Conservation (phyloP, 2,329 filamentous ascomycete genomes). For the Aspergillus candidus region DNA sequence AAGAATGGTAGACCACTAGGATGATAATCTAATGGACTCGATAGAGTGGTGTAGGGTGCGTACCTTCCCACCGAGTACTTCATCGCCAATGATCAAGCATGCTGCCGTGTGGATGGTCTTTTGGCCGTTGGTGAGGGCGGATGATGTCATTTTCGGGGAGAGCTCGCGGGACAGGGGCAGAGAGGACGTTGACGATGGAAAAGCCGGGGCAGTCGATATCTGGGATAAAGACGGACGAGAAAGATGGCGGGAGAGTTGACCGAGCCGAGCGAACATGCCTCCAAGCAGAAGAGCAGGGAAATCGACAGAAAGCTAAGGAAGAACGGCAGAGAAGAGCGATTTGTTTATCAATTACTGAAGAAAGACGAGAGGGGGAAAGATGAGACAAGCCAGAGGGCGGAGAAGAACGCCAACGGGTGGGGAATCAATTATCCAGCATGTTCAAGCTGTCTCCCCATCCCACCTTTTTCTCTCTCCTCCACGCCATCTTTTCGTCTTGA, state of each 20-base stretch:
- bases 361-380: slow-evolving; percentile 5
- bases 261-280: slow-evolving; percentile 69
- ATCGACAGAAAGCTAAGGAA: slow-evolving; percentile 3
- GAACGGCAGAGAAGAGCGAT: slow-evolving; percentile 1
- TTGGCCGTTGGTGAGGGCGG: slow-evolving; percentile 25
- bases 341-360: background rate
- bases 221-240: slow-evolving; percentile 56
- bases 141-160: slow-evolving; percentile 40
- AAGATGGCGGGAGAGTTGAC: slow-evolving; percentile 67
- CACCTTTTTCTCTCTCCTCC: background rate
- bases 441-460: slow-evolving; percentile 5
- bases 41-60: slow-evolving; percentile 14
- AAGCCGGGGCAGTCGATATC: slow-evolving; percentile 44
- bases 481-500: no score
- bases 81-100: slow-evolving; percentile 94
- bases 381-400: slow-evolving; percentile 11
- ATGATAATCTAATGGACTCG: no score
- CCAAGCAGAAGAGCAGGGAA: slow-evolving; percentile 9
- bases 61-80: slow-evolving; percentile 91
- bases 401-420: slow-evolving; percentile 8
- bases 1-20: no score
- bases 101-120: slow-evolving; percentile 80
- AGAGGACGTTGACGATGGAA: slow-evolving; percentile 20
- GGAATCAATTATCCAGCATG: slow-evolving; percentile 1
- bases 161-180: slow-evolving; percentile 11